Conservation (phyloP, 1,284 basidiomycete genomes). For the Flammula alnicola region DNA sequence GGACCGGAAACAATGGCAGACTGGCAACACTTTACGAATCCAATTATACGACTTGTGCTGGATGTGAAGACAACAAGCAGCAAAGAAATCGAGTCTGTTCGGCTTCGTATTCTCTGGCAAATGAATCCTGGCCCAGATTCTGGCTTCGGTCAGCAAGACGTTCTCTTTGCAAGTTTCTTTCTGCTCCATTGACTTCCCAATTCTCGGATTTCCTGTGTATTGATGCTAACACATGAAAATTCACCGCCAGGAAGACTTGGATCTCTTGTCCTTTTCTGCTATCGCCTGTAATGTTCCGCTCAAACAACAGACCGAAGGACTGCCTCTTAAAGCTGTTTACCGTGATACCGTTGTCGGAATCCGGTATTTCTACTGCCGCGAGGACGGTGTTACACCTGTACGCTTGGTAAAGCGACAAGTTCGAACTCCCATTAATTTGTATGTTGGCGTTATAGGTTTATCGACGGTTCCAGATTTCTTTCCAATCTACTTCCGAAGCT, state of each 20-base stretch:
- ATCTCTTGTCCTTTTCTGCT: conserved; percentile 66
- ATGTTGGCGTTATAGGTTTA: conserved; percentile 49
- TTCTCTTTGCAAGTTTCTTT: conserved; percentile 61
- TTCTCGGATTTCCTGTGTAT: neutral
- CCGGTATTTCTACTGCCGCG: conserved; percentile 64
- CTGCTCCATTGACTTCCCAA: neutral
- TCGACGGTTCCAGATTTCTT: conserved; percentile 76
- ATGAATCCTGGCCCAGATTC: conserved; percentile 46
- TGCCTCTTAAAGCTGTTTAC: conserved; percentile 78
- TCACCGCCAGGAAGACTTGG: conserved; percentile 66
- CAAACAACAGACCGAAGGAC: conserved; percentile 46
- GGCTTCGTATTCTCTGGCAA: conserved; percentile 66
- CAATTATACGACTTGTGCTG: conserved; percentile 63
- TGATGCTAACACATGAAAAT: conserved; percentile 4
- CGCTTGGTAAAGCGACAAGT: conserved; percentile 18
- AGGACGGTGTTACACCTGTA: conserved; percentile 42
- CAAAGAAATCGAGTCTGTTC: conserved; percentile 60
- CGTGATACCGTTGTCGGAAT: conserved; percentile 73
- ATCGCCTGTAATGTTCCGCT: conserved; percentile 33
- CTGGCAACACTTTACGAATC: conserved; percentile 81
- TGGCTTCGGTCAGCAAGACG: conserved; percentile 51
- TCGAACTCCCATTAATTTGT: neutral
- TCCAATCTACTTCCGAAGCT: conserved; percentile 51
- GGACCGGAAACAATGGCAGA: conserved; percentile 43
- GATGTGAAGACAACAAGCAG: conserved; percentile 57